phyloP scores from a whole-genome alignment of 345 rosid genomes.

The Hibiscus syriacus region DNA sequence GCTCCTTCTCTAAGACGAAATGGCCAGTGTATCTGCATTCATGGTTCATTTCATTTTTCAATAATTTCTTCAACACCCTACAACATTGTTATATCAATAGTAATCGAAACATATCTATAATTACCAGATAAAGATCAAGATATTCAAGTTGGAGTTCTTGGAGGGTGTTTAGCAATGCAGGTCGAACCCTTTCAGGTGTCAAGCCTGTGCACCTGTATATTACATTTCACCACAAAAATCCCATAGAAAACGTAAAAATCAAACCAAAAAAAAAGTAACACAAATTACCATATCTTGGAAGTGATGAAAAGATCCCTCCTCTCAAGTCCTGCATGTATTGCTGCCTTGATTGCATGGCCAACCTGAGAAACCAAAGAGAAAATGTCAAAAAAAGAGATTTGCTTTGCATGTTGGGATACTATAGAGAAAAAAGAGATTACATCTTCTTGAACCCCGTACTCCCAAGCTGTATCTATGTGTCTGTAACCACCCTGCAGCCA shows the following conservation, averaged over 20 bases:
- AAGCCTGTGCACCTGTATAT: slow-evolving; percentile 39
- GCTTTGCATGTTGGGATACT: not conserved
- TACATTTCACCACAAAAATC: not conserved
- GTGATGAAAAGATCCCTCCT: slow-evolving; percentile 49
- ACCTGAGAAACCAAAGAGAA: slow-evolving; percentile 19
- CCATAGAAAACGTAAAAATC: too few species aligned
- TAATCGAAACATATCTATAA: too few species aligned
- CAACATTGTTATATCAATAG: too few species aligned
- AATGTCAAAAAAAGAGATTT: not conserved
- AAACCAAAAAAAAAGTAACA: not conserved
- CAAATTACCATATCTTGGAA: slow-evolving; percentile 43
- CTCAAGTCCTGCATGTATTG: slow-evolving; percentile 40
- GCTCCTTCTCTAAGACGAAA: slow-evolving; percentile 43
- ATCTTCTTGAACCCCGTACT: slow-evolving; percentile 37
- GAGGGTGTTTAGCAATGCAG: slow-evolving; percentile 41
- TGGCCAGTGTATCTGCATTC: slow-evolving; percentile 51
- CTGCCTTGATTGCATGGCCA: slow-evolving; percentile 32
- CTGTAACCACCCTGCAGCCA: slow-evolving; percentile 40
- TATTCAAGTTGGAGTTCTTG: slow-evolving; percentile 48
- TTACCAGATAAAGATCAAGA: slow-evolving; percentile 51
- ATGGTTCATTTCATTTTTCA: not conserved
- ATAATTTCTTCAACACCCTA: not conserved
- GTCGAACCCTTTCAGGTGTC: slow-evolving; percentile 40
- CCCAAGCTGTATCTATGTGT: slow-evolving; percentile 44
- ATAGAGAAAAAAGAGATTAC: slow-evolving; percentile 7